Evolutionary conservation across 495 filamentous ascomycete species (phyloP).

Genomic region (Daldinia caldariorum): DNA sequence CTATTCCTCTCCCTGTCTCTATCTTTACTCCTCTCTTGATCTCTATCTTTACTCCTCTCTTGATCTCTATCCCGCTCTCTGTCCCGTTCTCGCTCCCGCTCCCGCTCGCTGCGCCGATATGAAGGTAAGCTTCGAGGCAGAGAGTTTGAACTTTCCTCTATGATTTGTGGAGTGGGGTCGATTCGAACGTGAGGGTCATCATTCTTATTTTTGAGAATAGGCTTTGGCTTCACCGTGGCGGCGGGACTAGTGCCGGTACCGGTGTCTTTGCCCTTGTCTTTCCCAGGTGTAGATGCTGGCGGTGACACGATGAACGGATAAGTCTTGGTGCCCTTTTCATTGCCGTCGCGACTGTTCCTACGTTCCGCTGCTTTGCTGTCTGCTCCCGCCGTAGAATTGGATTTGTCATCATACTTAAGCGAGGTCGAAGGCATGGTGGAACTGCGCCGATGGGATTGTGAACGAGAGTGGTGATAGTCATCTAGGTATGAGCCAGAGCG

Average conservation of each 20-base stretch:
- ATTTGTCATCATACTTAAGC: conserved; percentile 21
- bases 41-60: conserved; percentile 39
- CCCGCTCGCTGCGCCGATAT: conserved; percentile 42
- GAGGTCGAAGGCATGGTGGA: conserved; percentile 28
- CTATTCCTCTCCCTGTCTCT: too few species aligned
- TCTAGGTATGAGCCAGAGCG: conserved; percentile 26
- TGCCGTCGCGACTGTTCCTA: conserved; percentile 10
- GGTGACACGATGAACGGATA: conserved; percentile 58
- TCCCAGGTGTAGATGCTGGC: conserved; percentile 45
- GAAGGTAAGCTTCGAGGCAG: conserved; percentile 37
- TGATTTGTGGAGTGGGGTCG: conserved; percentile 46
- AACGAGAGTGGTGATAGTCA: conserved; percentile 21
- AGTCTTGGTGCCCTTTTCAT: conserved; percentile 40
- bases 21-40: conserved; percentile 38
- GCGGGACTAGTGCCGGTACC: conserved; percentile 47
- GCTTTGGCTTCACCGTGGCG: conserved; percentile 56
- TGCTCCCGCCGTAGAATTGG: background rate
- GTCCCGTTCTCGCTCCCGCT: conserved; percentile 38
- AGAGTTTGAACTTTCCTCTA: conserved; percentile 52
- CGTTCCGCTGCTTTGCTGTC: conserved; percentile 16
- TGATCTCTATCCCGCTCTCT: conserved; percentile 40
- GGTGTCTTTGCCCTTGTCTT: conserved; percentile 32
- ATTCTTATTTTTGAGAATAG: conserved; percentile 63
- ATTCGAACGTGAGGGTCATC: conserved; percentile 59
- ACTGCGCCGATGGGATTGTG: conserved; percentile 28